Base-by-base conservation (phyloP, 106 monocot species). In the Posidonia australis region DNA sequence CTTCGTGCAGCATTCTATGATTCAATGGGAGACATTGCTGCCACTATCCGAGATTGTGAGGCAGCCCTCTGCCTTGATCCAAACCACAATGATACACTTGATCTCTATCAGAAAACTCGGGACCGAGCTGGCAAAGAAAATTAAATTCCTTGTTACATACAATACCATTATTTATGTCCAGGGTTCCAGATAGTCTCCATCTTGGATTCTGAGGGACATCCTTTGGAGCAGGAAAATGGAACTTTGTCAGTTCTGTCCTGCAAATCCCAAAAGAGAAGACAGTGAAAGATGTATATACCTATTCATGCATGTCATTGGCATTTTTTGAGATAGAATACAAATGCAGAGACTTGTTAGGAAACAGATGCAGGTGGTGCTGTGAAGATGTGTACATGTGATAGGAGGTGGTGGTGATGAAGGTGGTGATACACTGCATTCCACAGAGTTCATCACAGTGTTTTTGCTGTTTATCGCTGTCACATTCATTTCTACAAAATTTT, bases 21-120 rank as follows among this genome's bases (percentile, higher is more conserved):
- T 53, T 98, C 96, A 5, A 79, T 90, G 65, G 80, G 90, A 1
- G 57, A 87, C 46, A 30, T 16, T 25, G 72, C 30, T 18, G 77
- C 72, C 54, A 68, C 86, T 36, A 5, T 83, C 21, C 73, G 77
- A 64, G 96, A 98, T 43, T 98, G 96, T 46, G 90, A 90, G 68
- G 90, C 96, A 12, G 90, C 90, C 0, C 79, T 98, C 14, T 98
- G 90, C 72, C 84, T 98, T 31, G 96, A 98, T 20, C 87, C 90
- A 16, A 64, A 76, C n/a, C 96, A 98, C 44, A 46, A 46, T 10
- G 90, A 98, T 45, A 80, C 84, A 0, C 52, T 87, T 17, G 90
- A 90, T 18, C 82, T 98, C 49, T 87, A 98, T 47, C 67, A 76
- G 25, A 87, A 72, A 77, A 82, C 81, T 67, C 29, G 58, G 0